Base-by-base conservation (phyloP, 1,284 basidiomycete genomes). In the Puccinia triticina region DNA sequence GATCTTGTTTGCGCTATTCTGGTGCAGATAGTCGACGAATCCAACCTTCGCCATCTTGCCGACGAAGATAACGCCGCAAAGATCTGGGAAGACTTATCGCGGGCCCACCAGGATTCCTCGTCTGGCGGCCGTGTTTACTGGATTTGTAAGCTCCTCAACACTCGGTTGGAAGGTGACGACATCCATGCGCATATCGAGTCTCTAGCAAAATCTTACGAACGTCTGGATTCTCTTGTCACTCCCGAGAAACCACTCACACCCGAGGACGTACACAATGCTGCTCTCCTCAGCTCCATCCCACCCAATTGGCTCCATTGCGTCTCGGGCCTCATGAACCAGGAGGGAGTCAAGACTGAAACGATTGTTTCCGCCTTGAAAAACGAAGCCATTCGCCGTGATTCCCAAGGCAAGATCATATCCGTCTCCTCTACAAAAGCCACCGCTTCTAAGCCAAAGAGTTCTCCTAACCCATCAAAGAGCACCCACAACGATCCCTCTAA, bases 311-410 rank as follows among this genome's bases (percentile, higher is more conserved):
- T 74, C 3, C n/a, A 21, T 21, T 74, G 72, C 50, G 32, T 74
- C 23, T 74, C 48, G 3, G 40, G 40, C 23, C 72, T 74, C 48
- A 26, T 74, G 5, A 74, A 74, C 53, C 3, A 74, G n/a, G 23
- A 50, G 26, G 26, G 32, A 10, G 48, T 74, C n/a, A n/a, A n/a
- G n/a, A n/a, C n/a, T n/a, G n/a, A n/a, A n/a, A n/a, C n/a, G n/a
- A n/a, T n/a, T n/a, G n/a, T n/a, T n/a, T n/a, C n/a, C n/a, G n/a
- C n/a, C n/a, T n/a, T n/a, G n/a, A n/a, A n/a, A n/a, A n/a, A n/a
- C n/a, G n/a, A n/a, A n/a, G n/a, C n/a, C n/a, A n/a, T n/a, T n/a
- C n/a, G n/a, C n/a, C n/a, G n/a, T n/a, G n/a, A n/a, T n/a, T 11
- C 26, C 43, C 12, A 11, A 46, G 18, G n/a, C 3, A 23, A 48